Percentiles rank a stretch among this genome's conserved stretches.
Conservation (phyloP, 208 protist genomes). For the Wallacemonas sp. region DNA sequence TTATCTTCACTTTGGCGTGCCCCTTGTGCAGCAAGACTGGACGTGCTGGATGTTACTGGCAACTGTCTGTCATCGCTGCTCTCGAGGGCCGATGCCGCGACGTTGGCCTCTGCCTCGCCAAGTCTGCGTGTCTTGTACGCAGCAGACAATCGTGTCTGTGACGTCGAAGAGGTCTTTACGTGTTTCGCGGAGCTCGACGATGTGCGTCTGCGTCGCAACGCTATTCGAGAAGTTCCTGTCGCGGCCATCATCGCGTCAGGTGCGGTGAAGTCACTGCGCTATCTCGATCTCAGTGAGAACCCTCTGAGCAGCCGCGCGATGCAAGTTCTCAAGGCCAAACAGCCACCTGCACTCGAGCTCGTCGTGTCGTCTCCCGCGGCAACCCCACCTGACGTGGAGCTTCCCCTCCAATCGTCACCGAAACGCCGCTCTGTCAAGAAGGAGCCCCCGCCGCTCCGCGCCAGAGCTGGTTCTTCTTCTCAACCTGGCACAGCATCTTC, state of each 20-base stretch:
- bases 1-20: slow-evolving; percentile 52
- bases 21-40: slow-evolving; percentile 30
- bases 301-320: neutral
- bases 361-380: slow-evolving; percentile 5
- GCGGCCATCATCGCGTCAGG: neutral
- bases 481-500: neutral
- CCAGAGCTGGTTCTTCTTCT: neutral
- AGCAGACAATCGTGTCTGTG: slow-evolving; percentile 37
- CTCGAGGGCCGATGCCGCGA: slow-evolving; percentile 22
- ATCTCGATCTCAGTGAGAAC: slow-evolving; percentile 6
- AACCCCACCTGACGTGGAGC: neutral
- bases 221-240: neutral
- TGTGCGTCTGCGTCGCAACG: slow-evolving; percentile 31
- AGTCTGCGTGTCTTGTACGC: slow-evolving; percentile 50
- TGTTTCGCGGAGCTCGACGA: slow-evolving; percentile 45
- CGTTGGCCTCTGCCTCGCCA: slow-evolving; percentile 10
- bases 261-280: neutral
- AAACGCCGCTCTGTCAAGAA: slow-evolving; percentile 2
- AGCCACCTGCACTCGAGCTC: neutral
- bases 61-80: slow-evolving; percentile 46
- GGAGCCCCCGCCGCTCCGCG: neutral
- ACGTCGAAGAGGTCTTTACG: slow-evolving; percentile 21
- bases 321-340: neutral
- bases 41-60: slow-evolving; percentile 65
- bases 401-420: neutral